These are phyloP conservation scores for Microsporum ferrugineum DNA, from an alignment of 2,329 filamentous ascomycete species.

Conservation along the genomic window DNA sequence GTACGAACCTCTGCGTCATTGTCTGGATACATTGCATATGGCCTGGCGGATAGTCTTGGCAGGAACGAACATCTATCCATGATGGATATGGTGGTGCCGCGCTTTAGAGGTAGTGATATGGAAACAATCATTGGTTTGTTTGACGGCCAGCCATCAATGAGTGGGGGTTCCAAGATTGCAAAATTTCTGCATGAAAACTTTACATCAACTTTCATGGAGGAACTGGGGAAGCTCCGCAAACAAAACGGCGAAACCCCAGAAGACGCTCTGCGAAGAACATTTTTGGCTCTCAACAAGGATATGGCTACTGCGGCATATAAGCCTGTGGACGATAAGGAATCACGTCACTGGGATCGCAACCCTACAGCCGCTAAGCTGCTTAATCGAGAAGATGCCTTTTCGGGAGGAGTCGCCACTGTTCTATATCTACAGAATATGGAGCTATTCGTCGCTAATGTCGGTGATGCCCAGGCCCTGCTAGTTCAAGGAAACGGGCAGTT, in stretches of 20 bases:
- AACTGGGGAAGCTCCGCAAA: constrained; percentile 62
- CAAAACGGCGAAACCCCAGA: constrained; percentile 60
- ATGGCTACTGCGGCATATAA: constrained; percentile 74
- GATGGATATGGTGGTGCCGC: constrained; percentile 86
- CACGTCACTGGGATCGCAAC: constrained; percentile 49
- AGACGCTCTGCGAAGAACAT: constrained; percentile 77
- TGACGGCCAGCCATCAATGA: constrained; percentile 81
- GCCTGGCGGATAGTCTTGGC: constrained; percentile 92
- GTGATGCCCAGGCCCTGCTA: constrained; percentile 88
- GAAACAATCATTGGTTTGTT: constrained; percentile 92
- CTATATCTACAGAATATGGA: constrained; percentile 83
- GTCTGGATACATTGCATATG: constrained; percentile 82
- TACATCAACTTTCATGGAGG: constrained; percentile 67
- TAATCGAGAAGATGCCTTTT: constrained; percentile 77
- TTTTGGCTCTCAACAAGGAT: constrained; percentile 86
- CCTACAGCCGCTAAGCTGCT: constrained; percentile 64
- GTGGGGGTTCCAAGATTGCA: constrained; percentile 85
- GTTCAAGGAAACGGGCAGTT: constrained; percentile 80
- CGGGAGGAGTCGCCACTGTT: constrained; percentile 84
- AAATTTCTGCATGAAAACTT: constrained; percentile 97
- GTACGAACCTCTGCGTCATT: constrained; percentile 93
- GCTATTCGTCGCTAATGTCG: constrained; percentile 87
- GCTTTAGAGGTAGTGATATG: constrained; percentile 78
- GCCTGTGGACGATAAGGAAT: constrained; percentile 61
- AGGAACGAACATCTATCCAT: constrained; percentile 91